Evolutionary conservation across 768 basidiomycete species (phyloP).

Genomic region (Mycena venus): DNA sequence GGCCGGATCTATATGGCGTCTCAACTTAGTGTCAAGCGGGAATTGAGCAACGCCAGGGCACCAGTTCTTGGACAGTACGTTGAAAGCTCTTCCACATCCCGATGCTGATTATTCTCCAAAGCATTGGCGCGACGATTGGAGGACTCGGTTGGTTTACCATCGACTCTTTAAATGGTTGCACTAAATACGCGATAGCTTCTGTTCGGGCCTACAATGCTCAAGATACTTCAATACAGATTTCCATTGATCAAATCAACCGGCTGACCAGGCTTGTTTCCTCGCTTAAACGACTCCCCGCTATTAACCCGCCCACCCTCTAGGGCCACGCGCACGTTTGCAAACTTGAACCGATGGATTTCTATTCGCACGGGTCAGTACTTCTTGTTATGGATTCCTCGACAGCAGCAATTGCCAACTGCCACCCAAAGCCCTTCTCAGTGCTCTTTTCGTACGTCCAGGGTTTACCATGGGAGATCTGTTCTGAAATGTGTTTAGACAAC

Average conservation of each 20-base stretch:
- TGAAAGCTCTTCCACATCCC: background rate
- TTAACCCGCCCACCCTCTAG: slow-evolving; percentile 33
- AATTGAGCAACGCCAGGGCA: slow-evolving; percentile 58
- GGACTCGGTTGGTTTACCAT: slow-evolving; percentile 59
- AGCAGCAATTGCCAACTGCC: background rate
- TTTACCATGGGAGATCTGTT: too few relatives aligned
- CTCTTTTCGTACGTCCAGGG: slow-evolving; percentile 54
- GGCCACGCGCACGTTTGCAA: slow-evolving; percentile 51
- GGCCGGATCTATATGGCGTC: slow-evolving; percentile 60
- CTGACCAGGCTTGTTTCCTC: slow-evolving; percentile 40
- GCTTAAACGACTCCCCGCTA: background rate
- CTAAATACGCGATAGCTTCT: slow-evolving; percentile 35
- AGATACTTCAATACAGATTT: slow-evolving; percentile 48
- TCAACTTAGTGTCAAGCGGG: slow-evolving; percentile 63
- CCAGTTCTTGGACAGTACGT: slow-evolving; percentile 56
- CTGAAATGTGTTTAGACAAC: slow-evolving; percentile 33
- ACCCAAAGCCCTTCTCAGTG: slow-evolving; percentile 52
- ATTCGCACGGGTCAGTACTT: slow-evolving; percentile 44
- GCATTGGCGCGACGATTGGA: slow-evolving; percentile 68
- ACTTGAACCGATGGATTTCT: slow-evolving; percentile 52
- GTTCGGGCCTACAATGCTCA: slow-evolving; percentile 66
- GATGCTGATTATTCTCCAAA: background rate
- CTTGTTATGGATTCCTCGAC: background rate
- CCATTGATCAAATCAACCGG: slow-evolving; percentile 53
- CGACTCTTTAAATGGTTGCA: background rate